Evolutionary conservation across 1,139 yeast genomes (phyloP), one percentile per base, ranked within the genome.

Genomic region (Protomyces arabidopsidicola): DNA sequence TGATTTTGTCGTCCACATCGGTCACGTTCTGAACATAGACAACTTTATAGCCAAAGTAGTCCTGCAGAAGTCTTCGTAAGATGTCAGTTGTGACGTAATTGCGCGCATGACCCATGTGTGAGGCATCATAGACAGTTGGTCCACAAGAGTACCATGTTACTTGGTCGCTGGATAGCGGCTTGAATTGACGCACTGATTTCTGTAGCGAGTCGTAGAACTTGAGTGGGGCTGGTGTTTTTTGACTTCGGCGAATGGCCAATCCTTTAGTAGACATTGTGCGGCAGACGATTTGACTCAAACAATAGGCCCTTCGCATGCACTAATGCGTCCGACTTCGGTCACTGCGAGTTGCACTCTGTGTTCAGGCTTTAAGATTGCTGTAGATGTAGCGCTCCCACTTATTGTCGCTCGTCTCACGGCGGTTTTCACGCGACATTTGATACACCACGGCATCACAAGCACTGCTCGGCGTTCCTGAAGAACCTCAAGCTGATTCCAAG

Each of bases 21-120:
- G 99, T 93, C 66, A 93, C 97, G 72, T 93, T 93, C 77, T 95
- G 99, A 60, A 95, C 90, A 75, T 90, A 93, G 60, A 81, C 81
- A 56, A 93, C 82, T 70, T 88, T 84, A 76, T 89, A 93, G 22
- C 96, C 96, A 76, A 95, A 93, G 75, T 90, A 91, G 73, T 91
- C 90, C 74, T 86, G 89, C 69, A 93, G 75, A 58, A 95, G 82
- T 70, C 98, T 82, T 73, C 98, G 84, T 73, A 90, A 88, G 73
- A 93, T 90, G 75, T 95, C 98, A 63, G 90, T 88, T 9, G 97
- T 84, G 59, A 93, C 98, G 73, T 93, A 95, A 77, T 93, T 93
- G 75, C 98, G 58, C 22, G 98, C 98, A 76, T 95, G 99, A n/a
- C 99, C 99, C 97, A 93, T 90, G 73, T 93, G 99, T 61, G 95